Conservation (phyloP, 768 basidiomycete species). For the Leccinum aurantiacum region DNA sequence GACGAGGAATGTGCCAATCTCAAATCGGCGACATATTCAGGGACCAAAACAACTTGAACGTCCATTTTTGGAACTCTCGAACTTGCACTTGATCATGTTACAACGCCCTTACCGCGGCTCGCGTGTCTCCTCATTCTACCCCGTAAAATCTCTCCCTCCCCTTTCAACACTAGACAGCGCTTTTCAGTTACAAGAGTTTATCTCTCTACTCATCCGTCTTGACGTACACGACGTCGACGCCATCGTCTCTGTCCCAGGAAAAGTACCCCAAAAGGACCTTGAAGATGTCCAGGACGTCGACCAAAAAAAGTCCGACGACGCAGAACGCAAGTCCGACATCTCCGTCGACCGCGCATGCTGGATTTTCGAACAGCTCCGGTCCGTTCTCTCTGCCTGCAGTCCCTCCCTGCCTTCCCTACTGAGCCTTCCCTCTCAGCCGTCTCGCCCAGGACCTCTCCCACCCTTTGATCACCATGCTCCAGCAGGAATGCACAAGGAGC, state of each 20-base stretch:
- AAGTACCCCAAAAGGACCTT: conserved; percentile 28
- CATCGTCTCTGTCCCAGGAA: conserved; percentile 76
- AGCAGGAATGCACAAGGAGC: conserved; percentile 81
- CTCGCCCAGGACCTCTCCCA: conserved; percentile 86
- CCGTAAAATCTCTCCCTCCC: conserved; percentile 66
- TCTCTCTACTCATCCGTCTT: conserved; percentile 79
- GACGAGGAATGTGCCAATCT: background rate
- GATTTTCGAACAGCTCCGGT: conserved; percentile 73
- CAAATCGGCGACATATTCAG: background rate
- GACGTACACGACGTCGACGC: conserved; percentile 87
- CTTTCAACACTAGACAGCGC: conserved; percentile 82
- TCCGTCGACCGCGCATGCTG: conserved; percentile 81
- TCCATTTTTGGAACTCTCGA: too few relatives aligned
- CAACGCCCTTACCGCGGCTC: conserved; percentile 73
- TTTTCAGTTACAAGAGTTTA: conserved; percentile 94
- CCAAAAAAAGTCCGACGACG: conserved; percentile 30
- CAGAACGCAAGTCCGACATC: conserved; percentile 43
- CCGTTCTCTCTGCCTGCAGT: conserved; percentile 9
- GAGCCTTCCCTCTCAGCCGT: conserved; percentile 48
- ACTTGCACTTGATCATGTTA: background rate
- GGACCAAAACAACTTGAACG: background rate
- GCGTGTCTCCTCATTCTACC: conserved; percentile 77
- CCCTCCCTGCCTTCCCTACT: background rate
- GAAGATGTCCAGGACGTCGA: conserved; percentile 28
- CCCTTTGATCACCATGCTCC: conserved; percentile 80